phyloP scores from a whole-genome alignment of 139 green algal genomes.

The Tetradesmus obliquus region DNA sequence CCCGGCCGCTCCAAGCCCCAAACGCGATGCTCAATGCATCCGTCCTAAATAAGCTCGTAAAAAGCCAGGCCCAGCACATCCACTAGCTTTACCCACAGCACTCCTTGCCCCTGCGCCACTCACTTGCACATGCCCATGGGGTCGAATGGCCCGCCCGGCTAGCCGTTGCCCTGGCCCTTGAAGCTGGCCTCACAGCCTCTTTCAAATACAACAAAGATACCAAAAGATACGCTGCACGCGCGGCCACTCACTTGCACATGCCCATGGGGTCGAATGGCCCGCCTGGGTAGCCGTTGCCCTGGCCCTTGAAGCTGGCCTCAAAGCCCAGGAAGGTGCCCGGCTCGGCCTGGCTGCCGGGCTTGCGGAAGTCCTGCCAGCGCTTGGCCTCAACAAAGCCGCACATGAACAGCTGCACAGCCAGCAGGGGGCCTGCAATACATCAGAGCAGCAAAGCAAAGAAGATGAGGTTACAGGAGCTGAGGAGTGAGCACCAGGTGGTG shows the following conservation, averaged over 20 bases:
- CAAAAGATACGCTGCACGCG: neutral
- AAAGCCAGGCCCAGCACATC: neutral
- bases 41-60: no score
- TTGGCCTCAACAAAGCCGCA: conserved; percentile 90
- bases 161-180: conserved; percentile 70
- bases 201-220: neutral
- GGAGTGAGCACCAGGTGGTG: neutral
- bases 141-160: conserved; percentile 87
- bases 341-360: conserved; percentile 81
- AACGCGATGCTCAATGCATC: no score
- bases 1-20: no score
- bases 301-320: conserved; percentile 75
- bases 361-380: conserved; percentile 86
- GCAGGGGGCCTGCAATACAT: conserved; percentile 56
- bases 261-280: conserved; percentile 86
- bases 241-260: conserved; percentile 55
- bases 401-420: conserved; percentile 81
- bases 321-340: conserved; percentile 76
- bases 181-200: conserved; percentile 77
- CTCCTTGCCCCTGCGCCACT: neutral
- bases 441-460: neutral
- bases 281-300: conserved; percentile 77
- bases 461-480: neutral
- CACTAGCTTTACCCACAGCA: neutral
- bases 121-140: conserved; percentile 74